Base-by-base conservation (phyloP, 1,284 basidiomycete species). In the Tremellales sp. region DNA sequence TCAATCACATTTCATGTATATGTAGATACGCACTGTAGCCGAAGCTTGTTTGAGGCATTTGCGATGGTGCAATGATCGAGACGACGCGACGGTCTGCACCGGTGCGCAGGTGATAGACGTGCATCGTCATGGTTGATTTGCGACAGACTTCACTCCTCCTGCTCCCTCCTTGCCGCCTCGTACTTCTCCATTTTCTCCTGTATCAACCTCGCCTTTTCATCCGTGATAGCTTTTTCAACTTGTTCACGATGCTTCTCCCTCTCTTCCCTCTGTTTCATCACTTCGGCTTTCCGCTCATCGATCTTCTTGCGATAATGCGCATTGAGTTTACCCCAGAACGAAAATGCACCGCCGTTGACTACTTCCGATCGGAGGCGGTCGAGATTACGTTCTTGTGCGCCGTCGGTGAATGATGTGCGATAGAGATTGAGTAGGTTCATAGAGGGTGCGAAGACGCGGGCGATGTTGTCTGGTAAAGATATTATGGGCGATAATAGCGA, bases 271-370 rank as follows among this genome's bases (percentile, higher is more conserved):
- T 36, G 33, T 36, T 36, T 36, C 33, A n/a, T 17, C 15, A 36
- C 19, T n/a, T 58, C 61, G 76, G 62, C 70, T 26, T 76, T 82
- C 43, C 85, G 84, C 72, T 64, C 76, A 26, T 52, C 49, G 2
- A 52, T 55, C 35, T 47, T 45, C 45, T 59, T 62, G 29, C 51
- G 43, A 31, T 53, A 53, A 45, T 59, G 51, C 19, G 43, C 52
- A 8, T 50, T 29, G 15, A 67, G 55, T 45, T 61, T 62, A 11
- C 47, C 58, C 15, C 62, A 22, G 44, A 68, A 55, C 25, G 57
- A 46, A 6, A 56, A 15, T 4, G 63, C 65, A 1, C 61, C 62
- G 10, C 61, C 61, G 15, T 50, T 43, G 19, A 49, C 22, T 6
- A 62, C 44, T 25, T 64, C 56, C 19, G 56, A 40, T 4, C 21